Conservation (phyloP, 495 filamentous ascomycete genomes). For the Stereocaulon alpinum region DNA sequence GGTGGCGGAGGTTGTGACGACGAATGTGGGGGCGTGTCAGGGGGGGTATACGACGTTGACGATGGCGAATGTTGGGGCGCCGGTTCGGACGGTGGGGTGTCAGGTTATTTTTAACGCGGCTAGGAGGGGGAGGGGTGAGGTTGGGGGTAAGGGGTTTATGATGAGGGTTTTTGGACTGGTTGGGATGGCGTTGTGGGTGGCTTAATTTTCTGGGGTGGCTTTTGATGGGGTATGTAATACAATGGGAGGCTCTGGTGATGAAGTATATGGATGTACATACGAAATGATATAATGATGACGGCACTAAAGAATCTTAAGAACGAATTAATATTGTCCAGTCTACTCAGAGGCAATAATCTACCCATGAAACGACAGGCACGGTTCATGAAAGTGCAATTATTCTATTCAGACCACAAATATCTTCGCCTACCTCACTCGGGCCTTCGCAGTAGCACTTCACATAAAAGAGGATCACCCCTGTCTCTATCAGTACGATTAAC, state of each 20-base stretch:
- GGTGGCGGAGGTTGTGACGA: constrained; percentile 6
- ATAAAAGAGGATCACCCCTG: constrained; percentile 67
- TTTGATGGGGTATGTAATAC: background rate
- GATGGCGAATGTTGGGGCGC: constrained; percentile 12
- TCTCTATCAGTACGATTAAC: constrained; percentile 81
- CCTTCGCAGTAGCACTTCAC: constrained; percentile 75
- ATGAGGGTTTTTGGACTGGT: background rate
- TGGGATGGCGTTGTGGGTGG: background rate
- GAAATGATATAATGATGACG: background rate
- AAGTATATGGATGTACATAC: background rate
- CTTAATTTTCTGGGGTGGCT: background rate
- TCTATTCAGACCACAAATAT: constrained; percentile 30
- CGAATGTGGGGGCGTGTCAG: background rate
- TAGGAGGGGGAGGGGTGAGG: background rate
- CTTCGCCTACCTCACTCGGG: constrained; percentile 75
- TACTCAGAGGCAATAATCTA: no score
- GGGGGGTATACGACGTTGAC: constrained; percentile 16
- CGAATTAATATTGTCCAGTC: no score
- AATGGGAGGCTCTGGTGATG: background rate
- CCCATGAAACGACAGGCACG: no score
- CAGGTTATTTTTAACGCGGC: constrained; percentile 16
- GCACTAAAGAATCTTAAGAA: background rate
- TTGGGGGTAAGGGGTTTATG: background rate
- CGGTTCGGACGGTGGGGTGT: constrained; percentile 13
- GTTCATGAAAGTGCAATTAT: no score